A percentile compares a stretch with the other conserved stretches of the same genome.
Evolutionary conservation across 2,329 filamentous ascomycete species (phyloP).

Genomic region (Periconia sp.): DNA sequence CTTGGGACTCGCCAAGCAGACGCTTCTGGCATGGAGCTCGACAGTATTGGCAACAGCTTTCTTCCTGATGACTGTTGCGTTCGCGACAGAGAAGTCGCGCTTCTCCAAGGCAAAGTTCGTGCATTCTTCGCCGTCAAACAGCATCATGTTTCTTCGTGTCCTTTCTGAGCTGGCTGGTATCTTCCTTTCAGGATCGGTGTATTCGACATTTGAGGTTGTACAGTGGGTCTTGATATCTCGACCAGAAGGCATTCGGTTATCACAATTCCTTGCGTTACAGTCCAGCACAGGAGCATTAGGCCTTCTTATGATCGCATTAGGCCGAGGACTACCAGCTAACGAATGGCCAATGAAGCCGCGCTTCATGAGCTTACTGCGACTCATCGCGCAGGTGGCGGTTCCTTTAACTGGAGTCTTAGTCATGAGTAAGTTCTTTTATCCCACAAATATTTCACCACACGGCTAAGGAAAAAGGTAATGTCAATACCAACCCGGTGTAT

Average conservation of each 20-base stretch:
- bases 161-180: constrained; percentile 17
- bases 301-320: constrained; percentile 14
- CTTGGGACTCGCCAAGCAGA: constrained; percentile 18
- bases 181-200: constrained; percentile 14
- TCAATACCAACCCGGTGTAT: constrained; percentile 11
- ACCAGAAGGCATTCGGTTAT: constrained; percentile 15
- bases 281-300: constrained; percentile 18
- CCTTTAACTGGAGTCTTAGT: constrained; percentile 19
- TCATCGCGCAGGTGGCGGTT: constrained; percentile 11
- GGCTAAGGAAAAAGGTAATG: constrained; percentile 13
- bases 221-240: constrained; percentile 22
- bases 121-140: constrained; percentile 16
- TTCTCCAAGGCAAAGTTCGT: constrained; percentile 14
- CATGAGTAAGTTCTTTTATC: constrained; percentile 15
- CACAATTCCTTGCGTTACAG: constrained; percentile 20
- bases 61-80: constrained; percentile 19
- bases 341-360: constrained; percentile 19
- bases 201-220: constrained; percentile 21
- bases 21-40: constrained; percentile 17
- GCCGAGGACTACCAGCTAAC: constrained; percentile 9
- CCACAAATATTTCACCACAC: not conserved
- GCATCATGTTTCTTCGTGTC: constrained; percentile 16
- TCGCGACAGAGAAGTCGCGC: constrained; percentile 12
- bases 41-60: constrained; percentile 13
- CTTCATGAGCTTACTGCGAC: constrained; percentile 14